These are phyloP conservation scores for Rhodotorula toruloides DNA, from an alignment of 768 basidiomycete genomes.

Conservation along the genomic window DNA sequence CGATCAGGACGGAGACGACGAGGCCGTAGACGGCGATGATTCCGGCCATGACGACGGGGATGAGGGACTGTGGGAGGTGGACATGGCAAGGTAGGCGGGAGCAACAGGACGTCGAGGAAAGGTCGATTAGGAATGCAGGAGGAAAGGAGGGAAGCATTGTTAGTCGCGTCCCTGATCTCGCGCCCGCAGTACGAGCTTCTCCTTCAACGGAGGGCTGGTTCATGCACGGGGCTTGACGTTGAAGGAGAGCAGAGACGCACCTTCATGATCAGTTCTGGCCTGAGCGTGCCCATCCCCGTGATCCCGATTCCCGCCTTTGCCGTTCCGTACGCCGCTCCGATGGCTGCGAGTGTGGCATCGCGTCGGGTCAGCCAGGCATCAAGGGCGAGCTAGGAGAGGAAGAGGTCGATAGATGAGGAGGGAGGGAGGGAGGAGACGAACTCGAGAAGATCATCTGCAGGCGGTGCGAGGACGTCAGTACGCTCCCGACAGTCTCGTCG, in stretches of 20 bases:
- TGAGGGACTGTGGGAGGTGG: conserved; percentile 62
- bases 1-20: conserved; percentile 88
- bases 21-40: conserved; percentile 97
- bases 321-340: conserved; percentile 94
- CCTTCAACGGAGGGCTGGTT: too few relatives aligned
- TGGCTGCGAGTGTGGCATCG: conserved; percentile 55
- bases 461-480: neutral
- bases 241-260: conserved; percentile 49
- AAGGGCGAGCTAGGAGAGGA: neutral
- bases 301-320: conserved; percentile 96
- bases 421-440: conserved; percentile 51
- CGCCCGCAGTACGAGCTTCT: too few relatives aligned
- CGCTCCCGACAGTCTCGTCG: too few relatives aligned
- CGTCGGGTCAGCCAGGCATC: neutral
- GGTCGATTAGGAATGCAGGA: neutral
- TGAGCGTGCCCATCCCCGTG: conserved; percentile 85
- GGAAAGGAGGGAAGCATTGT: too few relatives aligned
- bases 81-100: neutral
- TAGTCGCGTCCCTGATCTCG: too few relatives aligned
- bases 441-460: conserved; percentile 93
- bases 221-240: too few relatives aligned
- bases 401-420: conserved; percentile 17
- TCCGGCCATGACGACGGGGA: conserved; percentile 97
- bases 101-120: neutral
- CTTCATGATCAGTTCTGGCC: conserved; percentile 98